Evolutionary conservation across 1,284 basidiomycete genomes (phyloP), one percentile per base, ranked within the genome.

Genomic region (Cutaneotrichosporon cavernicola): DNA sequence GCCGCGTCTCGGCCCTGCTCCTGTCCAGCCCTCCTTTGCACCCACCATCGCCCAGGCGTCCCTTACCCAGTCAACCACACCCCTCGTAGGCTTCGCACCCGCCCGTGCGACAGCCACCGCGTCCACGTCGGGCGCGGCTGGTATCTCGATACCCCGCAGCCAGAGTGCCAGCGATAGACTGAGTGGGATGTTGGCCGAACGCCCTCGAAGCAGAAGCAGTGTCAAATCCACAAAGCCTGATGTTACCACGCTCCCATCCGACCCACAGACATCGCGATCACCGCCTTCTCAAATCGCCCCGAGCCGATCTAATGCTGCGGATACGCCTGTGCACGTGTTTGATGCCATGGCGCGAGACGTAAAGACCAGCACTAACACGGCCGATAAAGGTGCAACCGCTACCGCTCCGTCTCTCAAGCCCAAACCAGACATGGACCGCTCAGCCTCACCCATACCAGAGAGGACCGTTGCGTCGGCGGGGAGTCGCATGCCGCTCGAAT

Each of bases 131-230:
- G 22, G 22, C 26, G 26, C 51, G 11, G 51, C 22, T 30, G 26
- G 30, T 7, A 5, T 32, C 4, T 32, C 51, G 13, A 30, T 52
- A 30, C 51, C 51, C 7, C 51, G 51, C 26, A 8, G 14, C 30
- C 51, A 52, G 51, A 52, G 51, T 16, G 51, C 51, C 13, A 52
- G 31, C 30, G 51, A 30, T 18, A 30, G 51, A n/a, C 51, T 52
- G 14, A 52, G 51, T 18, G 51, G 31, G 30, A 52, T 52, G 51
- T 18, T 52, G 13, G 51, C 51, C 30, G 14, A 52, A 30, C 30
- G 30, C 13, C 51, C 51, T 30, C 51, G 31, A 1, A 52, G 43
- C 18, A 46, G 43, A n/a, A n/a, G 18, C 18, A 46, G 43, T 16
- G 10, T 40, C 38, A 40, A 40, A 16, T 36, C 36, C 9, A 16